Conservation (phyloP, 345 rosid species). For the Ricinus communis region DNA sequence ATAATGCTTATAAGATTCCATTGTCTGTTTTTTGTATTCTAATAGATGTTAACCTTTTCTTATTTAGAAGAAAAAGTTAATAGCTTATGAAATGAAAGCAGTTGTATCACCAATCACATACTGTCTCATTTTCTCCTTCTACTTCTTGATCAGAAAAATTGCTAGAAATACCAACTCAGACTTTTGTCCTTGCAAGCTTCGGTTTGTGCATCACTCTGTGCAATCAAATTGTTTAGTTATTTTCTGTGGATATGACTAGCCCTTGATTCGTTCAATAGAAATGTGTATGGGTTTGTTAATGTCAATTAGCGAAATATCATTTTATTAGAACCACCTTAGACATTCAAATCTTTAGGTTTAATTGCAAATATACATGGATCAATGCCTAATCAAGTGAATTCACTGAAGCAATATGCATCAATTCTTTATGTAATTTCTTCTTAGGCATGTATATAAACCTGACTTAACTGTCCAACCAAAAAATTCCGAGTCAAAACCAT, state of each 20-base stretch:
- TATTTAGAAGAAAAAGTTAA: neutral
- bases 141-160: neutral
- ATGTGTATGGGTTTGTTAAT: neutral
- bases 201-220: neutral
- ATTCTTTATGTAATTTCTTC: too few relatives aligned
- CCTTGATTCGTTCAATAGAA: neutral
- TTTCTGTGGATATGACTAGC: neutral
- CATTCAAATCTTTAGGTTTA: too few relatives aligned
- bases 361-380: too few relatives aligned
- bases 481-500: too few relatives aligned
- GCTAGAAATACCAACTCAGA: neutral
- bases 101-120: neutral
- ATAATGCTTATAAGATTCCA: neutral
- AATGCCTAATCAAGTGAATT: too few relatives aligned
- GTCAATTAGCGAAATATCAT: neutral
- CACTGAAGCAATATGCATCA: too few relatives aligned
- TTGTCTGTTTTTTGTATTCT: neutral
- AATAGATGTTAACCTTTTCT: neutral
- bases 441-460: too few relatives aligned
- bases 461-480: too few relatives aligned
- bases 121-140: neutral
- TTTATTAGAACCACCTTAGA: too few relatives aligned
- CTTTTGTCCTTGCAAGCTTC: neutral
- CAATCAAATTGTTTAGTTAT: slow-evolving; percentile 1
- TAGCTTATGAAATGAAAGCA: neutral